Percentiles rank a stretch among this genome's conserved stretches.
phyloP scores from a whole-genome alignment of 2,329 filamentous ascomycete genomes.

The Sarocladium brachiariae region DNA sequence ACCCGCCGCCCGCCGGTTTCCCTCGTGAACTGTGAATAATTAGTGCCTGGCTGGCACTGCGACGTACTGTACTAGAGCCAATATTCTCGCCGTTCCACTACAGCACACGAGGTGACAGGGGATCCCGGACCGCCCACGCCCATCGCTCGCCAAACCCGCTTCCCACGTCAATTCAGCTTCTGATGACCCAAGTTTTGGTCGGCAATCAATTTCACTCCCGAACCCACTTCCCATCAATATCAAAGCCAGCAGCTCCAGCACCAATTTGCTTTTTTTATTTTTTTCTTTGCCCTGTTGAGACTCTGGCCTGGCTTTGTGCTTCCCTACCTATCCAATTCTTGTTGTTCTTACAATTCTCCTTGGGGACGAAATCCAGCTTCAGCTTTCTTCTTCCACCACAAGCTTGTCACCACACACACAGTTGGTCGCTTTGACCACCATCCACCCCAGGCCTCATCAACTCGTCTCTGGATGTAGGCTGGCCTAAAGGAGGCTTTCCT shows the following conservation, averaged over 20 bases:
- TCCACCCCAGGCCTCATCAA: not conserved
- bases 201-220: conserved; percentile 10
- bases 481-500: not conserved
- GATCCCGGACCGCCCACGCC: not conserved
- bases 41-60: no score
- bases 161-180: conserved; percentile 7
- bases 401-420: not conserved
- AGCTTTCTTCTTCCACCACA: not conserved
- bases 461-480: not conserved
- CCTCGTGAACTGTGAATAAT: no score
- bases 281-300: conserved; percentile 2
- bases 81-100: not conserved
- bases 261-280: not conserved
- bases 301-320: not conserved
- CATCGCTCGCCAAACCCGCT: conserved; percentile 5
- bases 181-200: not conserved
- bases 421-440: not conserved
- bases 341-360: no score
- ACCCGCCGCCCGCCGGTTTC: not conserved
- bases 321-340: not conserved
- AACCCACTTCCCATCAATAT: conserved; percentile 8
- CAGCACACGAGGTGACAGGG: not conserved
- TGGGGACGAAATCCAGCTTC: no score
- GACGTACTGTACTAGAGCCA: no score
- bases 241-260: conserved; percentile 7